phyloP scores from a whole-genome alignment of 768 basidiomycete species.

The Leccinum barrowsii region DNA sequence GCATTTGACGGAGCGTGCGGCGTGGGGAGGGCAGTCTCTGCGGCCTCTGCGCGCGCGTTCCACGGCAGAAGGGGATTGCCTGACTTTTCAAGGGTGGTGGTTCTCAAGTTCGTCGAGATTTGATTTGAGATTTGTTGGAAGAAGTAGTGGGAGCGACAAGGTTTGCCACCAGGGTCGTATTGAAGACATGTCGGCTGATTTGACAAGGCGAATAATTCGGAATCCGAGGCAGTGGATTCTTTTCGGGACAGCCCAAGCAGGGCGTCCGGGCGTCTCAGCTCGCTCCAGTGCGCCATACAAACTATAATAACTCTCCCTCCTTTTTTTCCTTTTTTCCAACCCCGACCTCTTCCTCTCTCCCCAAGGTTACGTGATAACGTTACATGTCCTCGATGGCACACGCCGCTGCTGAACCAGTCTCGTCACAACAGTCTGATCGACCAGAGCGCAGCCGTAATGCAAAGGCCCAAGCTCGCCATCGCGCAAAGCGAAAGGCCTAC shows the following conservation, averaged over 20 bases:
- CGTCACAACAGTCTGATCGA: constrained; percentile 48
- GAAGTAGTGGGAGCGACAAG: constrained; percentile 22
- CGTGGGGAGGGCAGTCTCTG: neutral
- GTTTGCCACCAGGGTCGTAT: constrained; percentile 36
- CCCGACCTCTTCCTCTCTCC: constrained; percentile 46
- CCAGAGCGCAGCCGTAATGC: constrained; percentile 86
- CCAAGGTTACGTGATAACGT: constrained; percentile 40
- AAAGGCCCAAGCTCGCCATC: constrained; percentile 84
- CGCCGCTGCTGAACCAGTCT: constrained; percentile 43
- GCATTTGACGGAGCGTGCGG: constrained; percentile 1
- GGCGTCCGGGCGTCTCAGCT: constrained; percentile 24
- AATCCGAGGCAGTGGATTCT: constrained; percentile 37
- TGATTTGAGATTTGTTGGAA: constrained; percentile 29
- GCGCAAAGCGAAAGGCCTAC: constrained; percentile 90
- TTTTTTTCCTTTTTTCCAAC: constrained; percentile 39
- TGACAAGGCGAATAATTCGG: constrained; percentile 49
- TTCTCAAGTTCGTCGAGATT: constrained; percentile 30
- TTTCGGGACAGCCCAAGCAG: constrained; percentile 20
- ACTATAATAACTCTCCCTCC: constrained; percentile 35
- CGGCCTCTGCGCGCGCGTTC: neutral
- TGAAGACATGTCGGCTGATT: constrained; percentile 33
- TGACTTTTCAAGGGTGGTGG: constrained; percentile 8
- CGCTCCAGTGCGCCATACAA: constrained; percentile 15
- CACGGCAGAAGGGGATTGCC: constrained; percentile 20
- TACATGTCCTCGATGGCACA: constrained; percentile 58